These are phyloP conservation scores for Phyllosticta paracitricarpa DNA, from an alignment of 2,329 filamentous ascomycete species.

Conservation along the genomic window DNA sequence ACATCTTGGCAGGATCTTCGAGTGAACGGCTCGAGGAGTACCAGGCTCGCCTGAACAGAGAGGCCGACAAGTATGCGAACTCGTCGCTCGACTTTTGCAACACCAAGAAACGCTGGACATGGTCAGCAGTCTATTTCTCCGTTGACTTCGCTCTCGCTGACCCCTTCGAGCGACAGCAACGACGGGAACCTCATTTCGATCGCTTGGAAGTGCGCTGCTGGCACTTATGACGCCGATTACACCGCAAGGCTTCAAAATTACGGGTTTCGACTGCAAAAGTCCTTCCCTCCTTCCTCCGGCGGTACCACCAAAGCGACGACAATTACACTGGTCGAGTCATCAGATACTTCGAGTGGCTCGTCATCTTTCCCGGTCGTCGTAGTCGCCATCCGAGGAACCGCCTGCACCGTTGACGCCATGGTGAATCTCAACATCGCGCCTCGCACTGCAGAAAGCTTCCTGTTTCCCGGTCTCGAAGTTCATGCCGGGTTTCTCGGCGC, in stretches of 20 bases:
- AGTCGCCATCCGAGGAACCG: neutral
- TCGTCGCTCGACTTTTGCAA: neutral
- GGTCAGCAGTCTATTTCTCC: neutral
- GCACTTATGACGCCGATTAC: neutral
- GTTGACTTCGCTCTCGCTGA: neutral
- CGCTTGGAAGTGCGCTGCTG: neutral
- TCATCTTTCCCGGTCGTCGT: neutral
- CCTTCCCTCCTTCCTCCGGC: neutral
- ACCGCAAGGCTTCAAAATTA: neutral
- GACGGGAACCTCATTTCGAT: neutral
- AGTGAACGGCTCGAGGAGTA: neutral
- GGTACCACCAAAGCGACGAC: neutral
- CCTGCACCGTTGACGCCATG: neutral
- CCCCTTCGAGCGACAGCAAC: no score
- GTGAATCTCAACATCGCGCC: neutral
- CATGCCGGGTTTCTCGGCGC: neutral
- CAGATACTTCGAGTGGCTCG: neutral
- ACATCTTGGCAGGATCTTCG: neutral
- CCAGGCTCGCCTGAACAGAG: neutral
- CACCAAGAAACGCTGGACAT: neutral
- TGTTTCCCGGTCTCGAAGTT: neutral
- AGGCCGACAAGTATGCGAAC: neutral
- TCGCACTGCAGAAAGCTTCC: neutral
- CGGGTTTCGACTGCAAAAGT: neutral
- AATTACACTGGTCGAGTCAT: neutral